Evolutionary conservation across 148 eudicot genomes (phyloP).

Genomic region (Oxyria digyna): DNA sequence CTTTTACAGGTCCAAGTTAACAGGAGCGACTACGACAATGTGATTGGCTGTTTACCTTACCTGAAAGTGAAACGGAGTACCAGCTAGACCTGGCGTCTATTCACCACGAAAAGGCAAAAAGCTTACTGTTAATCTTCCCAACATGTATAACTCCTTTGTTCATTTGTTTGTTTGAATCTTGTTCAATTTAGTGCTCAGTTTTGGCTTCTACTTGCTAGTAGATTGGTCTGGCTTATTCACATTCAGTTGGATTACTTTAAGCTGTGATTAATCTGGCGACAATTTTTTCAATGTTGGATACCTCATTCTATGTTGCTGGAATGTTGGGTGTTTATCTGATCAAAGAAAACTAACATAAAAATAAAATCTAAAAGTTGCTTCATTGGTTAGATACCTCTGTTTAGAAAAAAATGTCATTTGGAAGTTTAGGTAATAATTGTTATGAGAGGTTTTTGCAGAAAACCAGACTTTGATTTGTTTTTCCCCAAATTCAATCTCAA

Average conservation of each 20-base stretch:
- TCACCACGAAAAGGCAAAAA: neutral
- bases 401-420: no score
- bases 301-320: no score
- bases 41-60: slow-evolving; percentile 86
- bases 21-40: slow-evolving; percentile 80
- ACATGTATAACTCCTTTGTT: neutral
- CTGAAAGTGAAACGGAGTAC: slow-evolving; percentile 75
- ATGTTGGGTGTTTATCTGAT: neutral
- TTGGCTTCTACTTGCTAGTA: neutral
- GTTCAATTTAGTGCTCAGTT: neutral
- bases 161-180: neutral
- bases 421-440: no score
- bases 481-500: no score
- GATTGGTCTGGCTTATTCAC: neutral
- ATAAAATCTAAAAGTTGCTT: no score
- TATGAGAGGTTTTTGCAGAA: no score
- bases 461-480: no score
- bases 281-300: neutral
- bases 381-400: no score
- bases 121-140: neutral
- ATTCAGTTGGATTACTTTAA: neutral
- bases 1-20: slow-evolving; percentile 62
- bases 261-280: neutral
- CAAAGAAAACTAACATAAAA: neutral
- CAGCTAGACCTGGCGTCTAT: slow-evolving; percentile 4